Conservation (phyloP, 352 stramenopile genomes). For the Phytopythium mirpurense region DNA sequence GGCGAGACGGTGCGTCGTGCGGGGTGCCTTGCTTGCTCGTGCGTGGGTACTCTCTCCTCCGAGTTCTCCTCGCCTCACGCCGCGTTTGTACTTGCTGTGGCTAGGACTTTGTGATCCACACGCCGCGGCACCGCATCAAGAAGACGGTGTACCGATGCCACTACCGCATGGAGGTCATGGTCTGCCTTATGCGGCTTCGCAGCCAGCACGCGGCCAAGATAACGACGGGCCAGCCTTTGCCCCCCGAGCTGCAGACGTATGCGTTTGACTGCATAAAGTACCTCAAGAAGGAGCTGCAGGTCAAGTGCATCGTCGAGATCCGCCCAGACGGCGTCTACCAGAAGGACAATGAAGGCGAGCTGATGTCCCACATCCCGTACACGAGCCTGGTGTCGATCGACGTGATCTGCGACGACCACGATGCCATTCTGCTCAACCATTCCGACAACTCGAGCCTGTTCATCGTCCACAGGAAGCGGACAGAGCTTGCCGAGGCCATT, state of each 20-base stretch:
- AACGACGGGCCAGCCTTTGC: conserved; percentile 13
- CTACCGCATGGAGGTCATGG: conserved; percentile 80
- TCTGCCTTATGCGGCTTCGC: conserved; percentile 71
- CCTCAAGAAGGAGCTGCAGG: conserved; percentile 52
- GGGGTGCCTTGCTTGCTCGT: neutral
- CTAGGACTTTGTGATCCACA: conserved; percentile 69
- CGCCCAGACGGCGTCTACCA: conserved; percentile 73
- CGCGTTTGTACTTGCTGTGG: neutral
- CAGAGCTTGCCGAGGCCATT: conserved; percentile 67
- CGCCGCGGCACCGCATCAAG: conserved; percentile 72
- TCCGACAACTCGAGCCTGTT: conserved; percentile 83
- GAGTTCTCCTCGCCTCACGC: neutral
- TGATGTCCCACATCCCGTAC: conserved; percentile 80
- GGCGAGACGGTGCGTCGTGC: conserved; percentile 44
- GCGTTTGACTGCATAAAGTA: conserved; percentile 58
- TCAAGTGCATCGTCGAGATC: conserved; percentile 62
- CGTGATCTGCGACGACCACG: conserved; percentile 68
- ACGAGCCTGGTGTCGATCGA: conserved; percentile 82
- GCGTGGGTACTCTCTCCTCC: too few relatives aligned
- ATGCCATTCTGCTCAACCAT: conserved; percentile 71
- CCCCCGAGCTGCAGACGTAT: conserved; percentile 45
- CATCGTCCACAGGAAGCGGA: conserved; percentile 49
- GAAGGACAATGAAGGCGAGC: conserved; percentile 61
- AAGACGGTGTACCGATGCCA: conserved; percentile 78
- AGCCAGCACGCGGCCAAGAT: conserved; percentile 52